Conservation (phyloP, 164 flowering plant species). For the Berberis vulgaris region DNA sequence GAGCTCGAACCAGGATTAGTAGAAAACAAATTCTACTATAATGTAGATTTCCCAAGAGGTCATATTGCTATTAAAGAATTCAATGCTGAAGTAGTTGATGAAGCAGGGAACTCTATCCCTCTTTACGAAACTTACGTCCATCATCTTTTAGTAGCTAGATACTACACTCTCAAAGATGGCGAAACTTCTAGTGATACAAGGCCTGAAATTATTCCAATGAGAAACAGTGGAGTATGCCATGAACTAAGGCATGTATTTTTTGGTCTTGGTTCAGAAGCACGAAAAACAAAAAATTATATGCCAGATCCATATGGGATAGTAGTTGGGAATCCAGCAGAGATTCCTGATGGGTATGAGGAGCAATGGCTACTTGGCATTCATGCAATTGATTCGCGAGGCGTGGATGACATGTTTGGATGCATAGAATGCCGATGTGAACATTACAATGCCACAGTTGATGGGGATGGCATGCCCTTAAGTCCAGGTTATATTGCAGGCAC, state of each 20-base stretch:
- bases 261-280: conserved; percentile 83
- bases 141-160: conserved; percentile 66
- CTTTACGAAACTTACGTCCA: conserved; percentile 92
- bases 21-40: conserved; percentile 34
- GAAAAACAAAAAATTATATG: conserved; percentile 47
- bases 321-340: conserved; percentile 54
- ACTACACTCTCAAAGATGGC: conserved; percentile 24
- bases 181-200: conserved; percentile 11
- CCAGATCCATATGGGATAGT: conserved; percentile 86
- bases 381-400: conserved; percentile 86
- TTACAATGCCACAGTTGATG: conserved; percentile 61
- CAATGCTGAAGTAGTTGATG: conserved; percentile 79
- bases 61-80: conserved; percentile 81
- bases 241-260: conserved; percentile 45
- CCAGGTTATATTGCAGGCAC: conserved; percentile 65
- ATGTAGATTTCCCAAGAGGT: conserved; percentile 75
- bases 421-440: conserved; percentile 81
- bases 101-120: conserved; percentile 63
- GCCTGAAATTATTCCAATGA: conserved; percentile 6
- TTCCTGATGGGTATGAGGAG: conserved; percentile 70
- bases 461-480: conserved; percentile 32
- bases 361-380: conserved; percentile 77
- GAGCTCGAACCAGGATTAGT: conserved; percentile 65
- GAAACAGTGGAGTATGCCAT: conserved; percentile 58
- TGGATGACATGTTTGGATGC: conserved; percentile 68